These are phyloP conservation scores for Podospora conica DNA, from an alignment of 495 filamentous ascomycete species.

Conservation along the genomic window DNA sequence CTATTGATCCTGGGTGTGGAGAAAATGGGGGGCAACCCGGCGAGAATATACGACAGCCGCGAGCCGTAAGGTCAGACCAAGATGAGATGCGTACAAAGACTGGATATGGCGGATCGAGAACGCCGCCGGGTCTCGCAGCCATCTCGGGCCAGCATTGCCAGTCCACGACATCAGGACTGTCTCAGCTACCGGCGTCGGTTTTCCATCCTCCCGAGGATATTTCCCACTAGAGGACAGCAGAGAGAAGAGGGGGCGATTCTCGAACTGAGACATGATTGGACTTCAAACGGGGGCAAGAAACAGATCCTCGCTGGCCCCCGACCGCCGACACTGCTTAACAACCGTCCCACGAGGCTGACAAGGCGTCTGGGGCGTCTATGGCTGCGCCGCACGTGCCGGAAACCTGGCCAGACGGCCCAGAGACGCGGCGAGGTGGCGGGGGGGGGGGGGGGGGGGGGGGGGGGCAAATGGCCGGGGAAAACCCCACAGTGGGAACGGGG, in stretches of 20 bases:
- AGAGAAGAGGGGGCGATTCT: background rate
- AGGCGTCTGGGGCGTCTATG: slow-evolving; percentile 4
- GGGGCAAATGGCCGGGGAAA: too few species aligned
- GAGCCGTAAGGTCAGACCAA: background rate
- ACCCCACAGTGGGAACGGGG: too few species aligned
- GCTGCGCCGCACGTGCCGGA: slow-evolving; percentile 8
- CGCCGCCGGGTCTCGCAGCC: background rate
- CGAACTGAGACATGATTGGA: slow-evolving; percentile 1
- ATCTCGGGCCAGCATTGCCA: background rate
- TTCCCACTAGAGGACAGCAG: background rate
- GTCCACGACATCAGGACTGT: background rate
- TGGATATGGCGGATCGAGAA: slow-evolving; percentile 6
- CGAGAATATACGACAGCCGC: background rate
- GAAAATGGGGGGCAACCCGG: slow-evolving; percentile 4
- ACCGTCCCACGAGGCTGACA: slow-evolving; percentile 8
- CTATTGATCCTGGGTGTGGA: background rate
- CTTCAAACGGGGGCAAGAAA: slow-evolving; percentile 3
- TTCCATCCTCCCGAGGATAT: background rate
- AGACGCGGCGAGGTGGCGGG: background rate
- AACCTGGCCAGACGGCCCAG: background rate
- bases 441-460: too few species aligned
- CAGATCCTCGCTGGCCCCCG: background rate
- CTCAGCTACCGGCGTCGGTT: background rate
- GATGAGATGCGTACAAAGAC: background rate
- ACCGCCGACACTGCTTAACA: background rate